Conservation (phyloP, 1,139 yeast genomes). For the Pichia sp. region DNA sequence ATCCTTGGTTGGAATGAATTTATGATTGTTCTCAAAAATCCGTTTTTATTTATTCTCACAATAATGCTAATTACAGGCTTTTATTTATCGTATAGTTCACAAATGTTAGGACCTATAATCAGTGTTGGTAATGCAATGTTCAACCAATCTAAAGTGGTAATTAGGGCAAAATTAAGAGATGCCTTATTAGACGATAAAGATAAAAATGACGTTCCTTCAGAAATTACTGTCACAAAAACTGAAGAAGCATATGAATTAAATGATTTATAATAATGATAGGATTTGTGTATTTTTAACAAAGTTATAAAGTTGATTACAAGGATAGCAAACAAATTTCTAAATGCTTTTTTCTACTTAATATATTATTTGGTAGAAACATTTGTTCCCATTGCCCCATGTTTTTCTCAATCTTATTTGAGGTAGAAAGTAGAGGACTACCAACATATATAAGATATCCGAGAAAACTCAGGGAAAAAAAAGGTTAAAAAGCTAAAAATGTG, state of each 20-base stretch:
- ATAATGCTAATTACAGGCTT: slow-evolving; percentile 53
- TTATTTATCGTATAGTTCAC: slow-evolving; percentile 63
- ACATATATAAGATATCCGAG: too few relatives aligned
- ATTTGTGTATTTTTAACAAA: too few relatives aligned
- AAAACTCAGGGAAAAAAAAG: too few relatives aligned
- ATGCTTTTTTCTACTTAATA: too few relatives aligned
- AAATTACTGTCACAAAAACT: background rate
- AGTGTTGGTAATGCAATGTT: slow-evolving; percentile 51
- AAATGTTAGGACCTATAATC: slow-evolving; percentile 70
- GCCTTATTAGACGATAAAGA: slow-evolving; percentile 31
- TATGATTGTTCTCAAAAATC: slow-evolving; percentile 80
- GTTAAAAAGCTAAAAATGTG: too few relatives aligned
- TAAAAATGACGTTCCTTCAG: background rate
- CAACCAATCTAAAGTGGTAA: slow-evolving; percentile 50
- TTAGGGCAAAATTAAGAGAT: slow-evolving; percentile 53
- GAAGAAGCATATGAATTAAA: slow-evolving; percentile 31
- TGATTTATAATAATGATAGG: background rate
- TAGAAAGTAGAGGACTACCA: too few relatives aligned
- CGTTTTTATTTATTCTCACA: slow-evolving; percentile 59
- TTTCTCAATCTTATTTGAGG: too few relatives aligned
- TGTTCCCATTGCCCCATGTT: too few relatives aligned
- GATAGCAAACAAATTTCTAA: too few relatives aligned
- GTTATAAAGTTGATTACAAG: too few relatives aligned
- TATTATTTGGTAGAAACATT: too few relatives aligned
- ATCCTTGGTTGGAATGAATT: slow-evolving; percentile 96